A percentile compares a stretch with the other conserved stretches of the same genome.
These are phyloP conservation scores for Psilocybe sp. DNA, from an alignment of 768 basidiomycete species.

Conservation along the genomic window DNA sequence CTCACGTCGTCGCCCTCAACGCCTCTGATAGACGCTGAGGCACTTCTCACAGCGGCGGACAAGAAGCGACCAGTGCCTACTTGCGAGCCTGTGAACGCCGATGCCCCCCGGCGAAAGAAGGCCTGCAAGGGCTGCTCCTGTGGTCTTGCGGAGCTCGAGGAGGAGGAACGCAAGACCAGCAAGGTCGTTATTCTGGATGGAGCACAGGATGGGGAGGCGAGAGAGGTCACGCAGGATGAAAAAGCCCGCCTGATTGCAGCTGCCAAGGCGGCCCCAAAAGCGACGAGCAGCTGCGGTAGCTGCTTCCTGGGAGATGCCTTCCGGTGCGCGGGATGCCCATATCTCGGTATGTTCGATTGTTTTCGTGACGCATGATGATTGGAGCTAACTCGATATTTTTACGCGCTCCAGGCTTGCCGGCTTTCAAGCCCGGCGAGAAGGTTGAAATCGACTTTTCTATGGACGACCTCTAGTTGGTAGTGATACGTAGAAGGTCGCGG, in stretches of 20 bases:
- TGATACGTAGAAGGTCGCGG: not conserved
- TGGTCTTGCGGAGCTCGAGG: slow-evolving; percentile 92
- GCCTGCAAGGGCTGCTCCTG: slow-evolving; percentile 98
- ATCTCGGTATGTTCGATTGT: slow-evolving; percentile 69
- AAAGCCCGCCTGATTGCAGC: slow-evolving; percentile 63
- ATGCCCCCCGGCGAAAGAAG: slow-evolving; percentile 69
- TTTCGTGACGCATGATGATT: slow-evolving; percentile 1
- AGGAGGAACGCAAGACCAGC: slow-evolving; percentile 63
- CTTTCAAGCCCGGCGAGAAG: slow-evolving; percentile 98
- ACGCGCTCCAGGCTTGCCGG: slow-evolving; percentile 78
- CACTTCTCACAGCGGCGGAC: slow-evolving; percentile 82
- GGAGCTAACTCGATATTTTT: slow-evolving; percentile 11
- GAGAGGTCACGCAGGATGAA: slow-evolving; percentile 56
- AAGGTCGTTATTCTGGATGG: slow-evolving; percentile 73
- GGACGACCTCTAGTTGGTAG: slow-evolving; percentile 72
- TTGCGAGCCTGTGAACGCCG: slow-evolving; percentile 61
- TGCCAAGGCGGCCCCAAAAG: slow-evolving; percentile 74
- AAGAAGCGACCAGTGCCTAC: slow-evolving; percentile 72
- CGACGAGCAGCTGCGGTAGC: slow-evolving; percentile 94
- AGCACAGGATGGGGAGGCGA: slow-evolving; percentile 53
- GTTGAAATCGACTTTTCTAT: slow-evolving; percentile 86
- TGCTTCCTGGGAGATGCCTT: slow-evolving; percentile 99
- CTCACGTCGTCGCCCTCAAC: slow-evolving; percentile 62
- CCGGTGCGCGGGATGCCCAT: slow-evolving; percentile 93
- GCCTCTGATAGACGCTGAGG: slow-evolving; percentile 76